Evolutionary conservation across 768 basidiomycete species (phyloP), one percentile per base, ranked within the genome.

Genomic region (Harrya chromipes): DNA sequence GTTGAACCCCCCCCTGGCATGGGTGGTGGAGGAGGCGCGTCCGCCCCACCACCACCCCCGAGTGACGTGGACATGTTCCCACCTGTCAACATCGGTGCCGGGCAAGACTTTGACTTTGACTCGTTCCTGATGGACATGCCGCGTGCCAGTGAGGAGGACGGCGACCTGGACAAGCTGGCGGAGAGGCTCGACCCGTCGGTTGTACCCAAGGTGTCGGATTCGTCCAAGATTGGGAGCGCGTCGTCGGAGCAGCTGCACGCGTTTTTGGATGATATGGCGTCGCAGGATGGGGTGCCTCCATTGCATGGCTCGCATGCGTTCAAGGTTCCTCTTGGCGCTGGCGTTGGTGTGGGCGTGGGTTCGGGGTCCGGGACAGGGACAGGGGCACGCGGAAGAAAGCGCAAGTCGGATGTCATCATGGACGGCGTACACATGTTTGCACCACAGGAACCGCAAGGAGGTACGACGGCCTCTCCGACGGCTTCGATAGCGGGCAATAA

Each of bases 251-350:
- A 70, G 48, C 53, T 76, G 23, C 65, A 71, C 29, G 71, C 75
- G 4, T 74, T 76, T 55, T 61, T 76, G 45, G 74, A 76, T 46
- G 75, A 73, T 49, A 73, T 73, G 7, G 64, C 57, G 13, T 71
- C 71, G 16, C 71, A 68, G 14, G 62, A 54, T 4, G 37, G 44
- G 8, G 21, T 53, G 21, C 34, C 46, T 4, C 46, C 10, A n/a
- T 5, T 45, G 13, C 50, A 19, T 23, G 51, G 33, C 19, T 2
- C 33, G 16, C 56, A 27, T 0, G 21, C 24, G 16, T 61, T 64
- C 51, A 49, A 49, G 29, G 24, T 49, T 0, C 39, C 40, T 7
- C 4, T 19, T 37, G 50, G 26, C 2, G 39, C 14, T 13, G 37
- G 24, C 4, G 11, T 19, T 24, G 49, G 49, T 4, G 38, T 39